phyloP scores from a whole-genome alignment of 2,329 filamentous ascomycete species.

The Monosporascus sp. region DNA sequence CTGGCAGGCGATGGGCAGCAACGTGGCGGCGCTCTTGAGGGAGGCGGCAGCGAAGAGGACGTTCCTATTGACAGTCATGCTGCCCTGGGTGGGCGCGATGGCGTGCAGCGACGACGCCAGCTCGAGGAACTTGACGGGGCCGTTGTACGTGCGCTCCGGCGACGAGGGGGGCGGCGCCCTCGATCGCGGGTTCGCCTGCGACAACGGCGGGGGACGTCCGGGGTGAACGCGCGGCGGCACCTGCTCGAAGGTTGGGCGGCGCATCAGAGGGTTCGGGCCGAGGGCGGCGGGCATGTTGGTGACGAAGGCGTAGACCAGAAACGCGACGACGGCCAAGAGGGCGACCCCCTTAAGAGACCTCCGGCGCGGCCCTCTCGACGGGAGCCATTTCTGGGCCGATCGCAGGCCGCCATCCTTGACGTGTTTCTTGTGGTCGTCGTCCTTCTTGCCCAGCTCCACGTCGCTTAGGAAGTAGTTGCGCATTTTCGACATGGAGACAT shows the following conservation, averaged over 20 bases:
- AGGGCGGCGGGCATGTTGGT: slow-evolving; percentile 53
- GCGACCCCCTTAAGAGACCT: slow-evolving; percentile 50
- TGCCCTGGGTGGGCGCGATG: slow-evolving; percentile 49
- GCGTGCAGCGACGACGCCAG: slow-evolving; percentile 60
- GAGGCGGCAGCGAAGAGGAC: slow-evolving; percentile 76
- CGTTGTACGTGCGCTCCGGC: slow-evolving; percentile 54
- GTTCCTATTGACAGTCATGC: slow-evolving; percentile 54
- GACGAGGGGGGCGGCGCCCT: slow-evolving; percentile 2
- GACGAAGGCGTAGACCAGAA: slow-evolving; percentile 58
- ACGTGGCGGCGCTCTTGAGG: slow-evolving; percentile 62
- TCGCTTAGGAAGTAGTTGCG: slow-evolving; percentile 44
- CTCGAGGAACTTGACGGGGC: slow-evolving; percentile 62
- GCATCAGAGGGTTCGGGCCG: slow-evolving; percentile 31
- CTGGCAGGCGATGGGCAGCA: slow-evolving; percentile 80
- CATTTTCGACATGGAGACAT: slow-evolving; percentile 34
- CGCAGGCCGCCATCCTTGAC: slow-evolving; percentile 24
- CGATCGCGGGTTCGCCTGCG: slow-evolving; percentile 1
- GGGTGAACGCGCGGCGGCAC: slow-evolving; percentile 1
- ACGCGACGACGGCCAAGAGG: slow-evolving; percentile 39
- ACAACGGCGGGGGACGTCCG: slow-evolving; percentile 1
- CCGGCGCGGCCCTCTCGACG: slow-evolving; percentile 41
- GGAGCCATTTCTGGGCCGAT: slow-evolving; percentile 34
- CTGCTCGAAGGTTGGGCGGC: slow-evolving; percentile 27
- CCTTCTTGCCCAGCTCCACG: slow-evolving; percentile 55
- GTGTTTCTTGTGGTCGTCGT: slow-evolving; percentile 46